These are phyloP conservation scores for Trypanosoma caninum DNA, from an alignment of 208 protist genomes.

Conservation along the genomic window DNA sequence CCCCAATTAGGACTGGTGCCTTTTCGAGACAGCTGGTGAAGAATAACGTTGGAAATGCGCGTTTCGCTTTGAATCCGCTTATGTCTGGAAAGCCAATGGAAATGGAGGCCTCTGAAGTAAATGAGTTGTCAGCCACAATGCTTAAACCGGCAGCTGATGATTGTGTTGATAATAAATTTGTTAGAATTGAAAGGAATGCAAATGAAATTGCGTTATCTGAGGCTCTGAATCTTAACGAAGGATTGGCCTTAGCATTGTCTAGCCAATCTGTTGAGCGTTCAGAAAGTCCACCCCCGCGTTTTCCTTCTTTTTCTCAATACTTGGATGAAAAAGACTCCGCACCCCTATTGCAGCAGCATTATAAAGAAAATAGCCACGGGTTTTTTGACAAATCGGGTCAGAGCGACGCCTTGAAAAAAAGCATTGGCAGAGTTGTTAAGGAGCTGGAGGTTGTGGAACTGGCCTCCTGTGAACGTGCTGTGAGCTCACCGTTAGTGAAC, in stretches of 20 bases:
- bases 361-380: neutral
- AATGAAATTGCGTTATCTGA: neutral
- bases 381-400: no score
- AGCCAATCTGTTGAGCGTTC: slow-evolving; percentile 25
- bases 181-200: slow-evolving; percentile 2
- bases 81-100: neutral
- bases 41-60: neutral
- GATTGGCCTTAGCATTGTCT: slow-evolving; percentile 3
- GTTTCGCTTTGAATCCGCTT: neutral
- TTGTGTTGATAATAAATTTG: slow-evolving; percentile 9
- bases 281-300: slow-evolving; percentile 75
- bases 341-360: slow-evolving; percentile 11
- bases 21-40: neutral
- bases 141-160: neutral
- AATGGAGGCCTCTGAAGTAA: neutral
- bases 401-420: no score
- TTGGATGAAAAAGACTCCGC: slow-evolving; percentile 52
- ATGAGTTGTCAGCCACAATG: neutral
- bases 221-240: slow-evolving; percentile 8
- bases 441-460: slow-evolving; percentile 12
- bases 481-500: neutral
- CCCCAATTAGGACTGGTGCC: neutral
- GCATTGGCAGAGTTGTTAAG: neutral
- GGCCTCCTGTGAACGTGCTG: neutral
- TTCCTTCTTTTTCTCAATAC: slow-evolving; percentile 72